phyloP scores from a whole-genome alignment of 2,329 filamentous ascomycete genomes.

The Alternaria sp. region DNA sequence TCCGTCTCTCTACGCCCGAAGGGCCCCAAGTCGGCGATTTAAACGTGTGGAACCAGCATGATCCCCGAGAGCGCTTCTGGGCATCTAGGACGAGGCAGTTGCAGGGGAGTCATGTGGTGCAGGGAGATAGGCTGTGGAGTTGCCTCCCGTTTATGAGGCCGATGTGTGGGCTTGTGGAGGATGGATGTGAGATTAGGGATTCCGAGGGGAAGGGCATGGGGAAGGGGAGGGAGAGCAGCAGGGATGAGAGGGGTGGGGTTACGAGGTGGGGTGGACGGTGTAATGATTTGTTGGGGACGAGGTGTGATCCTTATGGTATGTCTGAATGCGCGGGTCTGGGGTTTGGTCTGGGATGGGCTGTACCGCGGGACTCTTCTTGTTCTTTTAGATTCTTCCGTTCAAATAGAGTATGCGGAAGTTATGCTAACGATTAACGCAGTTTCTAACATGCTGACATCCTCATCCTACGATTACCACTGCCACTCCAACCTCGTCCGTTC shows the following conservation, averaged over 20 bases:
- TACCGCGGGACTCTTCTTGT: not conserved
- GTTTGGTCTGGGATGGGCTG: not conserved
- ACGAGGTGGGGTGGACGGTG: slow-evolving; percentile 69
- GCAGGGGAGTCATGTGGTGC: slow-evolving; percentile 75
- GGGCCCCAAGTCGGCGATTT: slow-evolving; percentile 82
- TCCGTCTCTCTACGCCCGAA: slow-evolving; percentile 75
- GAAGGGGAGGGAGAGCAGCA: slow-evolving; percentile 44
- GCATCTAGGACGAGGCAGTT: slow-evolving; percentile 79
- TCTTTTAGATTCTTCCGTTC: not conserved
- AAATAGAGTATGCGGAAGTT: not conserved
- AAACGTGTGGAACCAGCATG: slow-evolving; percentile 79
- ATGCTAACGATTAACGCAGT: slow-evolving; percentile 53
- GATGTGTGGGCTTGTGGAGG: slow-evolving; percentile 70
- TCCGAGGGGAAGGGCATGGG: slow-evolving; percentile 22
- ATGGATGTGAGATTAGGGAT: slow-evolving; percentile 61
- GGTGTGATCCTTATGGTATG: slow-evolving; percentile 79
- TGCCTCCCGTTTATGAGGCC: slow-evolving; percentile 78
- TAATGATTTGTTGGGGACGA: slow-evolving; percentile 81
- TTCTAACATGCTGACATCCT: slow-evolving; percentile 73
- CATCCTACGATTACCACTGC: slow-evolving; percentile 80
- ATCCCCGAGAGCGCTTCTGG: slow-evolving; percentile 84
- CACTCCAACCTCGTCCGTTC: slow-evolving; percentile 81
- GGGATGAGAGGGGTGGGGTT: slow-evolving; percentile 53
- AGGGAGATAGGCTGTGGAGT: slow-evolving; percentile 78
- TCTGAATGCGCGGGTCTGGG: not conserved